phyloP scores from a whole-genome alignment of 257 asterid species.

The Coffea eugenioides region DNA sequence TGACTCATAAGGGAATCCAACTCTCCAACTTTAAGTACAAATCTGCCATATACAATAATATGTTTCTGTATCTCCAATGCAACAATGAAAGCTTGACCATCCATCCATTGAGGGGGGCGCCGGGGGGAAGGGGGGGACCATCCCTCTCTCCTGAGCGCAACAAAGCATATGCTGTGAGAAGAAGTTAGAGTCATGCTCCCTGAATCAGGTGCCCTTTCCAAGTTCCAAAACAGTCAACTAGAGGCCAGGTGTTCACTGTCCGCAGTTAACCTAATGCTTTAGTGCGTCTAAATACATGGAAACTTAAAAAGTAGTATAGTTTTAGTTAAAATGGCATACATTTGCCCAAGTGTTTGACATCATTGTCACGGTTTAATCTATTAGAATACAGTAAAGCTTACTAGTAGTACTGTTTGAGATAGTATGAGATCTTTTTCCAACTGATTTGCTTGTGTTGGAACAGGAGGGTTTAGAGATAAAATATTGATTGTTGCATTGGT shows the following conservation, averaged over 20 bases:
- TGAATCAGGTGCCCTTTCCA: conserved; percentile 7
- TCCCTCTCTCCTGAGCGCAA: background rate
- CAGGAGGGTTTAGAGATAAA: conserved; percentile 11
- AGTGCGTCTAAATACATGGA: conserved; percentile 22
- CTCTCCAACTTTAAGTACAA: conserved; percentile 13
- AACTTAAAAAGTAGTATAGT: conserved; percentile 6
- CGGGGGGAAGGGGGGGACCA: background rate
- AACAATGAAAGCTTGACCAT: conserved; percentile 8
- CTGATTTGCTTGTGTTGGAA: conserved; percentile 18
- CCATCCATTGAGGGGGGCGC: conserved; percentile 9
- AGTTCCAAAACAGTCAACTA: conserved; percentile 5
- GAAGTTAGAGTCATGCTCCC: background rate
- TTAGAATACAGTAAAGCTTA: conserved; percentile 16
- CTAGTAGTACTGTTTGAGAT: background rate
- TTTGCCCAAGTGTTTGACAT: conserved; percentile 40
- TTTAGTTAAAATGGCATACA: background rate
- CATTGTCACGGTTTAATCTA: conserved; percentile 36
- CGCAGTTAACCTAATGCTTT: conserved; percentile 3
- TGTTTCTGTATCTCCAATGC: conserved; percentile 2
- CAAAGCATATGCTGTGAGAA: background rate
- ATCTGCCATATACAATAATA: background rate
- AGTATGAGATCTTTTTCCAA: conserved; percentile 9
- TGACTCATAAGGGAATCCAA: conserved; percentile 30
- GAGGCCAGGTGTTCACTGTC: conserved; percentile 6
- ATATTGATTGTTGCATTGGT: background rate